These are phyloP conservation scores for Phytophthora pistaciae DNA, from an alignment of 352 stramenopile genomes.

Conservation along the genomic window DNA sequence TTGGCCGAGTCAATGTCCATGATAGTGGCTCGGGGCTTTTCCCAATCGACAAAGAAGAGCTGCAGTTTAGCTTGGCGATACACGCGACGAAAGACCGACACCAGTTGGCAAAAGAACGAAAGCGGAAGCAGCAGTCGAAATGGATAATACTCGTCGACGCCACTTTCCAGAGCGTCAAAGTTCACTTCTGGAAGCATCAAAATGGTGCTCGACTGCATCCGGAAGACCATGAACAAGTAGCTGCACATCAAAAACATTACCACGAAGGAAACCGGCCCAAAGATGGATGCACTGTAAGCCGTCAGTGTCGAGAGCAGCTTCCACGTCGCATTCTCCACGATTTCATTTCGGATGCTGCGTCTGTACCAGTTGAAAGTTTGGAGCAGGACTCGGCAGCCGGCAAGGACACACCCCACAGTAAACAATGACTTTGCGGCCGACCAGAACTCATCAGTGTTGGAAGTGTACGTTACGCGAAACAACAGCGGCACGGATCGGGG, in stretches of 20 bases:
- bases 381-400: slow-evolving; percentile 64
- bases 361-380: slow-evolving; percentile 91
- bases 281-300: slow-evolving; percentile 48
- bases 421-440: slow-evolving; percentile 78
- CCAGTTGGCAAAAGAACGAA: slow-evolving; percentile 87
- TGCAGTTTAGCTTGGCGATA: slow-evolving; percentile 83
- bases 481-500: slow-evolving; percentile 35
- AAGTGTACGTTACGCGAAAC: slow-evolving; percentile 91
- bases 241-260: slow-evolving; percentile 82
- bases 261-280: slow-evolving; percentile 50
- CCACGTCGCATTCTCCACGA: slow-evolving; percentile 62
- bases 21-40: slow-evolving; percentile 83
- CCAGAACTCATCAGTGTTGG: slow-evolving; percentile 84
- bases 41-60: slow-evolving; percentile 96
- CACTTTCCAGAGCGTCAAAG: slow-evolving; percentile 53
- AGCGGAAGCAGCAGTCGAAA: slow-evolving; percentile 87
- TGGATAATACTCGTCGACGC: slow-evolving; percentile 88
- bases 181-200: slow-evolving; percentile 85
- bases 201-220: slow-evolving; percentile 91
- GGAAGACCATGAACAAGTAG: slow-evolving; percentile 97
- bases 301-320: slow-evolving; percentile 54
- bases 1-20: slow-evolving; percentile 62
- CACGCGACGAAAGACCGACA: slow-evolving; percentile 72
- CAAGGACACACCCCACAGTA: slow-evolving; percentile 66
- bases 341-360: slow-evolving; percentile 74